Evolutionary conservation across 2,329 filamentous ascomycete species (phyloP).

Genomic region (Tolypocladium tropicale): DNA sequence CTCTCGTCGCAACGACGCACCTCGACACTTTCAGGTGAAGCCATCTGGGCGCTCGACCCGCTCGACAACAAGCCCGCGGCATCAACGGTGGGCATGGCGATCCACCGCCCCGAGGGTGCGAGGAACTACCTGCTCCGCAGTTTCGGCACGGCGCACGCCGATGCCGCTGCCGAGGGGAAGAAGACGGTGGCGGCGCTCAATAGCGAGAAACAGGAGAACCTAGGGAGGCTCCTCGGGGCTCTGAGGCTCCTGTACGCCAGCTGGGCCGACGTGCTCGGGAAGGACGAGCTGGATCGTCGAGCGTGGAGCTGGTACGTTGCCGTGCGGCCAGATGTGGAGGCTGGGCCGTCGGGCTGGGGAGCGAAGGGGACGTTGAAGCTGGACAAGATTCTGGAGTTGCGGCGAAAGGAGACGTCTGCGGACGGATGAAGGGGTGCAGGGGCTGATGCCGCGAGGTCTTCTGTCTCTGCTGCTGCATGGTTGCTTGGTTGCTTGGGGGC

Average conservation of each 20-base stretch:
- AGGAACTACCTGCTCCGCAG: conserved; percentile 45
- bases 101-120: conserved; percentile 64
- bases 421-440: neutral
- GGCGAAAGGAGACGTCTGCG: conserved; percentile 15
- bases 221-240: conserved; percentile 59
- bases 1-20: conserved; percentile 37
- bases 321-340: conserved; percentile 65
- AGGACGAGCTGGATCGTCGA: conserved; percentile 59
- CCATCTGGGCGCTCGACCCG: conserved; percentile 50
- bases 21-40: conserved; percentile 32
- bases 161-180: conserved; percentile 24
- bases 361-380: conserved; percentile 64
- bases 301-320: conserved; percentile 77
- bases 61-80: conserved; percentile 35
- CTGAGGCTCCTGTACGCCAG: conserved; percentile 63
- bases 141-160: conserved; percentile 37
- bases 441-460: neutral
- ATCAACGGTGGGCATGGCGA: conserved; percentile 48
- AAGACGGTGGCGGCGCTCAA: conserved; percentile 40
- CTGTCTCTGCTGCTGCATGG: neutral
- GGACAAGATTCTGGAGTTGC: conserved; percentile 52
- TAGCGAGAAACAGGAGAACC: conserved; percentile 56
- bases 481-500: neutral
- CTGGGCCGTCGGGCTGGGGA: conserved; percentile 71
- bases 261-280: conserved; percentile 55